Conservation (phyloP, 305 asterid genomes). For the Fraxinus angustifolia region DNA sequence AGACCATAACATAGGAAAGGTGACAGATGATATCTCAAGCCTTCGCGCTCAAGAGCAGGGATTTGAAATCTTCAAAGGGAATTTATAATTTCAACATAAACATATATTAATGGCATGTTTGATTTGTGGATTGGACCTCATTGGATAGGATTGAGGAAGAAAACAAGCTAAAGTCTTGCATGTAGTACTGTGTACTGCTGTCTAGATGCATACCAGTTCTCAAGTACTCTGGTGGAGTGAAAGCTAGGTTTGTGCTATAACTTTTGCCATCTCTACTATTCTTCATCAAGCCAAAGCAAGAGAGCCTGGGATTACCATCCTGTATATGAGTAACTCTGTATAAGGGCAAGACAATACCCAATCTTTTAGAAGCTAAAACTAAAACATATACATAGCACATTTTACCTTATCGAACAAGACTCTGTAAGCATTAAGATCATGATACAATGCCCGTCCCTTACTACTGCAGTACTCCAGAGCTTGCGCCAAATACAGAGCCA, state of each 20-base stretch:
- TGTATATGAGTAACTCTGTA: constrained; percentile 21
- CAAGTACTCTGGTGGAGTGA: constrained; percentile 88
- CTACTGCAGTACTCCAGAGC: constrained; percentile 84
- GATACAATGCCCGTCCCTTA: constrained; percentile 75
- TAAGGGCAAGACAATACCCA: neutral
- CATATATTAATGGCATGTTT: neutral
- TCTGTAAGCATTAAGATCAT: constrained; percentile 89
- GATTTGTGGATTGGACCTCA: neutral
- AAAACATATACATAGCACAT: neutral
- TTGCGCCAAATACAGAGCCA: constrained; percentile 75
- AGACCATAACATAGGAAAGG: neutral
- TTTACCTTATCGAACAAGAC: constrained; percentile 81
- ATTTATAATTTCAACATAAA: neutral
- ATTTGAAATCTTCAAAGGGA: neutral
- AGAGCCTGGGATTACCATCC: constrained; percentile 87
- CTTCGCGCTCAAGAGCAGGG: neutral
- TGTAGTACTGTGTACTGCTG: neutral
- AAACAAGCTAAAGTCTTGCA: neutral
- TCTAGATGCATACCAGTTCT: constrained; percentile 52
- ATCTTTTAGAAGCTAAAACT: constrained; percentile 2
- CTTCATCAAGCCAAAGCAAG: constrained; percentile 89
- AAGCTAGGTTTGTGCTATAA: constrained; percentile 83
- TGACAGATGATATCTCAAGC: neutral
- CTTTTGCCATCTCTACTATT: constrained; percentile 86
- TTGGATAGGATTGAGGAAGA: neutral